Evolutionary conservation across 768 basidiomycete species (phyloP).

Genomic region (Guyanaporus albipodus): DNA sequence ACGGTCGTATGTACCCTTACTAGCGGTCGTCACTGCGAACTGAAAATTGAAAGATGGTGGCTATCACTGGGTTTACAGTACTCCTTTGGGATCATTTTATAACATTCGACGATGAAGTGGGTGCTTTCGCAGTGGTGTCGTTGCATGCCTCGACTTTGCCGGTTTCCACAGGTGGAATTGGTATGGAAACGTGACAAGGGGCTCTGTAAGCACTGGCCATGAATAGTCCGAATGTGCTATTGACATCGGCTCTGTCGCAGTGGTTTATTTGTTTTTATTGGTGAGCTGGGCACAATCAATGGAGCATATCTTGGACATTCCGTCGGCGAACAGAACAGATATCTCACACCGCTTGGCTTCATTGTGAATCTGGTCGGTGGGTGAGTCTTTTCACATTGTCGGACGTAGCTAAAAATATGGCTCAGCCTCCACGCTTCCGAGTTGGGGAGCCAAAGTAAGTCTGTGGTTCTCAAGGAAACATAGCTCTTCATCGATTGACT

Average conservation of each 20-base stretch:
- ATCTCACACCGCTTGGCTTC: conserved; percentile 60
- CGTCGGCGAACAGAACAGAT: conserved; percentile 48
- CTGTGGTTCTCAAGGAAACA: not conserved
- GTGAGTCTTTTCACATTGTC: not conserved
- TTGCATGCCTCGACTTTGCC: not conserved
- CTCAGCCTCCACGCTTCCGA: conserved; percentile 15
- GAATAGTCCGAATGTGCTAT: not conserved
- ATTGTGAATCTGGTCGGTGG: conserved; percentile 48
- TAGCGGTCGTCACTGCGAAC: not conserved
- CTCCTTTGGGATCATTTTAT: conserved; percentile 47
- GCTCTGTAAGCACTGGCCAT: conserved; percentile 27
- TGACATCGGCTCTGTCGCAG: conserved; percentile 16
- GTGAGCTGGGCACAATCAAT: conserved; percentile 24
- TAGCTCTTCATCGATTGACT: not conserved
- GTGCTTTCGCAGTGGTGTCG: not conserved
- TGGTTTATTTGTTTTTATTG: conserved; percentile 35
- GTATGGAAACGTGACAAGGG: conserved; percentile 37
- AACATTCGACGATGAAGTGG: conserved; percentile 37
- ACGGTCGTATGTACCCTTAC: conserved; percentile 9
- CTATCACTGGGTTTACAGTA: conserved; percentile 46
- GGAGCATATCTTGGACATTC: not conserved
- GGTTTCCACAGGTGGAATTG: conserved; percentile 29
- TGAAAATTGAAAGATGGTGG: conserved; percentile 42
- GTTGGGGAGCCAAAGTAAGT: conserved; percentile 14
- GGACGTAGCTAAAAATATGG: not conserved